A percentile compares a stretch with the other conserved stretches of the same genome.
phyloP scores from a whole-genome alignment of 1,284 basidiomycete species.

The Earliella scabrosa region DNA sequence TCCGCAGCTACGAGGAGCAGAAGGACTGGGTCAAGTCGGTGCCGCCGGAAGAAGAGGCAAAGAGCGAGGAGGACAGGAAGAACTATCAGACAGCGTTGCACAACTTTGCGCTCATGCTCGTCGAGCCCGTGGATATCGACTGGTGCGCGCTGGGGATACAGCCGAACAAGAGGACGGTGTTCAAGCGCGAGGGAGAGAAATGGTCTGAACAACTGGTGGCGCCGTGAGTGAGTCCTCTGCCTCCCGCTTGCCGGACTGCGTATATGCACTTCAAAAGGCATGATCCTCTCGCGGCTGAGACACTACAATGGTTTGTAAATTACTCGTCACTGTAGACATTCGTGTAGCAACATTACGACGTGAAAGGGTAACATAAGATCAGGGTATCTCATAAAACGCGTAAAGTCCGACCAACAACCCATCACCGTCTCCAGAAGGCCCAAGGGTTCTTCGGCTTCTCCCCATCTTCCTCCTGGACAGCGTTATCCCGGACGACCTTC shows the following conservation, averaged over 20 bases:
- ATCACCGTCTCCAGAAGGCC: too few relatives aligned
- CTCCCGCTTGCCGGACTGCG: background rate
- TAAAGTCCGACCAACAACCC: too few relatives aligned
- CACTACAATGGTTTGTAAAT: background rate
- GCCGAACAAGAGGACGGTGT: slow-evolving; percentile 61
- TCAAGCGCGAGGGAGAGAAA: slow-evolving; percentile 41
- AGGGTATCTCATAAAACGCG: too few relatives aligned
- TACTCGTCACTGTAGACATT: slow-evolving; percentile 1
- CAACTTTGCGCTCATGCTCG: slow-evolving; percentile 67
- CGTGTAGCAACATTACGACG: too few relatives aligned
- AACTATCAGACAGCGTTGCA: slow-evolving; percentile 54
- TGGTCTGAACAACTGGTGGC: slow-evolving; percentile 63
- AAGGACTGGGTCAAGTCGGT: slow-evolving; percentile 57
- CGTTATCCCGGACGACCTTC: slow-evolving; percentile 72
- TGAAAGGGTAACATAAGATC: too few relatives aligned
- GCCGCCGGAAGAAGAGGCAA: slow-evolving; percentile 45
- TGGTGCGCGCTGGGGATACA: slow-evolving; percentile 56
- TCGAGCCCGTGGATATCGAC: slow-evolving; percentile 69
- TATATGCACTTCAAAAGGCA: slow-evolving; percentile 31
- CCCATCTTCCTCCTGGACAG: slow-evolving; percentile 4
- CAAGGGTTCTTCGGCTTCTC: too few relatives aligned
- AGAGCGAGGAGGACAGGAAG: slow-evolving; percentile 44
- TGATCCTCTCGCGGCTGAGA: background rate
- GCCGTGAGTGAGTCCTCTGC: slow-evolving; percentile 43
- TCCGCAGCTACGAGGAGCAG: slow-evolving; percentile 56